A percentile compares a stretch with the other conserved stretches of the same genome.
Evolutionary conservation across 2,329 filamentous ascomycete genomes (phyloP).

Genomic region (Cladosporium sp.): DNA sequence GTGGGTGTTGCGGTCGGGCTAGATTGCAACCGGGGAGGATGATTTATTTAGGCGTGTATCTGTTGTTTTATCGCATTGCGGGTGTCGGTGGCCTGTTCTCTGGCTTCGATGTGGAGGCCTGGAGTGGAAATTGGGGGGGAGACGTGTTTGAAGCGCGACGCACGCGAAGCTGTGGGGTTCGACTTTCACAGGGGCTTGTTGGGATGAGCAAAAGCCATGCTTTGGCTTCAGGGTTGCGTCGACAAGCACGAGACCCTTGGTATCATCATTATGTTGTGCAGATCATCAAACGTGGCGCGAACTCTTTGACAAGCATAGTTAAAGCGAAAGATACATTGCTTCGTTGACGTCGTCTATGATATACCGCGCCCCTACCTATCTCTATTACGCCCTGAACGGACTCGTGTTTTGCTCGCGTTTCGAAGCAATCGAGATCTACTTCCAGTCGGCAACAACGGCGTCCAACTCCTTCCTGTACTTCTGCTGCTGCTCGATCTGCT

Average conservation of each 20-base stretch:
- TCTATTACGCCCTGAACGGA: background rate
- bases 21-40: too few species aligned
- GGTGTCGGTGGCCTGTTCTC: background rate
- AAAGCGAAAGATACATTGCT: background rate
- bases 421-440: slow-evolving; percentile 1
- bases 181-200: background rate
- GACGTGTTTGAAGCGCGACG: background rate
- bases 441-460: slow-evolving; percentile 38
- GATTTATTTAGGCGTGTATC: background rate
- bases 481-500: slow-evolving; percentile 83
- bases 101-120: background rate
- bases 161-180: background rate
- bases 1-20: too few species aligned
- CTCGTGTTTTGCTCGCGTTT: too few species aligned
- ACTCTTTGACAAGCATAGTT: too few species aligned
- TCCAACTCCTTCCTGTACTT: slow-evolving; percentile 75
- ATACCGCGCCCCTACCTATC: background rate
- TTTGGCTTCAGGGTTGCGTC: too few species aligned
- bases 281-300: too few species aligned
- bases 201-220: background rate
- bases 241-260: too few species aligned
- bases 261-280: too few species aligned
- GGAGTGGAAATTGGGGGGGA: background rate
- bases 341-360: background rate
- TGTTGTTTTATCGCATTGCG: background rate